Base-by-base conservation (phyloP, 176 grass and related monocot genomes). In the Aegilops speltoides region DNA sequence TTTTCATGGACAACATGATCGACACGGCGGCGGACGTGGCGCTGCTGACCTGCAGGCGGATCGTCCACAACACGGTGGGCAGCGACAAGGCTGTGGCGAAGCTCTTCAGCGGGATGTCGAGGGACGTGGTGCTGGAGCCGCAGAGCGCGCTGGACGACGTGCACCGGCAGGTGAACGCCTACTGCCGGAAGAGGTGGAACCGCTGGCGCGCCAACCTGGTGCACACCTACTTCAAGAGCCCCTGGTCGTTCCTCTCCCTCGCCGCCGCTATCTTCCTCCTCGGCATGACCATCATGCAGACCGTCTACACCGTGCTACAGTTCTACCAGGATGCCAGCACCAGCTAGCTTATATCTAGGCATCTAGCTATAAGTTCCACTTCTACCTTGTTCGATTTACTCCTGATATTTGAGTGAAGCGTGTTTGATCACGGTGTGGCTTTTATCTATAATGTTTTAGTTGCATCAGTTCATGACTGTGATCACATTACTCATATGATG, bases 181-280 rank as follows among this genome's bases (percentile, higher is more conserved):
- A 59, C 54, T 59, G 87, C 73, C 59, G 83, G 54, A 78, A 78
- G 73, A 68, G 23, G 2, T 74, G 91, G 77, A 87, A 93, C 85
- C 79, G 56, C 61, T 88, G 88, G 85, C 71, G 79, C 2, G 88
- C 91, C 16, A 93, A 77, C 33, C 84, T 94, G 5, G 54, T 78
- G 62, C 87, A 91, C 74, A 83, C 76, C 26, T 88, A 88, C 86
- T 94, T 94, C 77, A 50, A 73, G 40, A 94, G 71, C 52, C 89
- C 89, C 0, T 91, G 87, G 89, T 75, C 81, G 22, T 14, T 88
- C 17, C 32, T 94, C 25, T 94, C 89, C 10, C 77, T 94, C 85
- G 54, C 54, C 54, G 54, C 54, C 54, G 54, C 54, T 22, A 0
- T 59, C 54, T 59, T 59, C 54, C 54, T 59, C 17, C 54, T 59